Conservation (phyloP, 352 stramenopile genomes). For the Globisporangium lucens region DNA sequence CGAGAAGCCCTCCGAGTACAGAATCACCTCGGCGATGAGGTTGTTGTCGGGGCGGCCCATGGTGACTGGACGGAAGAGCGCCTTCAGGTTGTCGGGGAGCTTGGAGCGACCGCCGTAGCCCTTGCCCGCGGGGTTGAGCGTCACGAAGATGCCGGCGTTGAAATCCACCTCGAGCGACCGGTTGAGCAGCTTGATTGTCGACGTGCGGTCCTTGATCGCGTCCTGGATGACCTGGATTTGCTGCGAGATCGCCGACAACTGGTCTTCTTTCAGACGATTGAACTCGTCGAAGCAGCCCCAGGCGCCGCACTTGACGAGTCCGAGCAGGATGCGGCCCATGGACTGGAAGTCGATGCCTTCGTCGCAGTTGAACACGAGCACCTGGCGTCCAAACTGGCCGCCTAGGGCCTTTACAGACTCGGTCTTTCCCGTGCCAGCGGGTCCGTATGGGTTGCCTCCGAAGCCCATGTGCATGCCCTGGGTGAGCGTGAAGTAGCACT, state of each 20-base stretch:
- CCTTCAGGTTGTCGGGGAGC: constrained; percentile 94
- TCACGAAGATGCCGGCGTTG: constrained; percentile 95
- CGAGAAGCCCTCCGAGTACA: constrained; percentile 91
- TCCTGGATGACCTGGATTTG: constrained; percentile 96
- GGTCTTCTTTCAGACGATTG: constrained; percentile 93
- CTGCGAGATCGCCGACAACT: constrained; percentile 92
- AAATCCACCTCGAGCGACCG: constrained; percentile 87
- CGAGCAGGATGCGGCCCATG: constrained; percentile 96
- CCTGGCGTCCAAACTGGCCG: constrained; percentile 87
- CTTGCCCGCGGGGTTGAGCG: constrained; percentile 93
- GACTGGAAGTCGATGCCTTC: constrained; percentile 93
- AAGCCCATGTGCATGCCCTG: constrained; percentile 93
- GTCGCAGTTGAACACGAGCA: constrained; percentile 94
- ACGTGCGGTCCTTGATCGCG: constrained; percentile 86
- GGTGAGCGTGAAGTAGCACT: constrained; percentile 94
- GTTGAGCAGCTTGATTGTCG: constrained; percentile 80
- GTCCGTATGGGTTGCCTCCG: constrained; percentile 93
- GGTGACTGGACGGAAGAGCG: constrained; percentile 92
- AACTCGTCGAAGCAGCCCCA: constrained; percentile 98
- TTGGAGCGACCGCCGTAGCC: constrained; percentile 92
- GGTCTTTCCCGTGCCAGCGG: constrained; percentile 93
- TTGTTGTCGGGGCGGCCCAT: constrained; percentile 93
- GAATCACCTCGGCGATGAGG: constrained; percentile 92
- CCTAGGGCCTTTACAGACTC: constrained; percentile 94
- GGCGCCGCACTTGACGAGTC: constrained; percentile 91